These are phyloP conservation scores for Tilletia horrida DNA, from an alignment of 1,284 basidiomycete species.

Conservation along the genomic window DNA sequence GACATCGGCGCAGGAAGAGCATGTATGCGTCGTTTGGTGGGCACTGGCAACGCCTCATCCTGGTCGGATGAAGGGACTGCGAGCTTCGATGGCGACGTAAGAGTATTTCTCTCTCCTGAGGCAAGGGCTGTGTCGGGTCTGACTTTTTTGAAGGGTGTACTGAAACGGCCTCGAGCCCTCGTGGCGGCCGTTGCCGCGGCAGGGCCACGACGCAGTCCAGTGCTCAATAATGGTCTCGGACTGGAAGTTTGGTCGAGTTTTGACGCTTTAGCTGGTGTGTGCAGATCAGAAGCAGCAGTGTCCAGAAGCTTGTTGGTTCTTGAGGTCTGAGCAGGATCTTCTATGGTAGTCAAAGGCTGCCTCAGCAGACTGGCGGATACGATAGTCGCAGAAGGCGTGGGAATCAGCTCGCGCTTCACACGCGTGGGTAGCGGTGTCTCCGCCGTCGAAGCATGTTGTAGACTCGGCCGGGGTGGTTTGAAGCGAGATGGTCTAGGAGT, in stretches of 20 bases:
- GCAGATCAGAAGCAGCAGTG: too few relatives aligned
- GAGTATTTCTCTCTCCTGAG: too few relatives aligned
- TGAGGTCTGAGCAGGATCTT: too few relatives aligned
- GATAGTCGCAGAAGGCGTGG: too few relatives aligned
- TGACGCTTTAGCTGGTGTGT: too few relatives aligned
- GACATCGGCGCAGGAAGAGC: too few relatives aligned
- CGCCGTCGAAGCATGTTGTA: background rate
- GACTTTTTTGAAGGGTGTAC: conserved; percentile 8
- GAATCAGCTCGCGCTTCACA: too few relatives aligned
- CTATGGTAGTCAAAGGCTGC: background rate
- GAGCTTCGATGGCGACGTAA: too few relatives aligned
- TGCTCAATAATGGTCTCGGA: background rate
- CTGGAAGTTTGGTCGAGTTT: too few relatives aligned
- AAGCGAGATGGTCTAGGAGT: conserved; percentile 1
- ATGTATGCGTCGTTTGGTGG: background rate
- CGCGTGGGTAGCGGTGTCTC: background rate
- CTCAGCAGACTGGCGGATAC: background rate
- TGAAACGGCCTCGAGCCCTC: background rate
- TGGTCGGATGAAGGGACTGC: background rate
- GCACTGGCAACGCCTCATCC: background rate
- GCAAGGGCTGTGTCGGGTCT: background rate
- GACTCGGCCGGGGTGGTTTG: background rate
- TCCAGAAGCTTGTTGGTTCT: too few relatives aligned
- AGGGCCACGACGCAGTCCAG: background rate
- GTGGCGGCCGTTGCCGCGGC: background rate